Base-by-base conservation (phyloP, 176 grass and related monocot genomes). In the Secale cereale region DNA sequence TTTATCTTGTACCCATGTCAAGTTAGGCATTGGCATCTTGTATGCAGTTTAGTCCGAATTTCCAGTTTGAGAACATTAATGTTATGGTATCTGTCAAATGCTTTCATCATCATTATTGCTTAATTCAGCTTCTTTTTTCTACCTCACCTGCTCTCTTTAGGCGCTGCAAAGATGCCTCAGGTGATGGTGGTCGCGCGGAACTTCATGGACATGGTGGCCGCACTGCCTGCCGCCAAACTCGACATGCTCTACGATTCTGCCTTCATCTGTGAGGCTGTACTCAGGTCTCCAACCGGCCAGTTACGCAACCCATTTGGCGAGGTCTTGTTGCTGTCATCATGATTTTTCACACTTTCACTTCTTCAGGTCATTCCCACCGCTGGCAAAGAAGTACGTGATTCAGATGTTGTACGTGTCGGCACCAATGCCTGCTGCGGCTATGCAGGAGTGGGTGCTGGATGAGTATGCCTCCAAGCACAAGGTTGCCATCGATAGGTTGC, bases 181-280 rank as follows among this genome's bases (percentile, higher is more conserved):
- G 93, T 98, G 4, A 94, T 90, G 90, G 89, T 98, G 26, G 89
- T 98, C 1, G 93, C 93, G 5, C 90, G 91, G 64, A 98, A 95
- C 74, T 98, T 98, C 83, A 98, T 95, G 96, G 96, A 95, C 84
- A 94, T 98, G 95, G 95, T 98, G 91, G 93, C 92, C 0, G 91
- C 95, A 3, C 63, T 98, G 73, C 95, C 95, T 5, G 89, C 91
- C 1, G 19, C 85, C 79, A 98, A 98, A 86, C 82, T 98, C 0
- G 91, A 93, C 68, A 93, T 85, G 79, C 95, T 98, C 50, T 98
- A 98, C 23, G 91, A 95, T 41, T 95, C 89, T 9, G 73, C 89
- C 68, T 98, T 98, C 85, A 98, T 98, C 81, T 98, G 95, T 14
- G 95, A 98, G 88, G 95, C 95, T 5, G 83, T 94, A 59, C 92